phyloP scores from a whole-genome alignment of 2,329 filamentous ascomycete genomes.

The Colletotrichum cuscutae region DNA sequence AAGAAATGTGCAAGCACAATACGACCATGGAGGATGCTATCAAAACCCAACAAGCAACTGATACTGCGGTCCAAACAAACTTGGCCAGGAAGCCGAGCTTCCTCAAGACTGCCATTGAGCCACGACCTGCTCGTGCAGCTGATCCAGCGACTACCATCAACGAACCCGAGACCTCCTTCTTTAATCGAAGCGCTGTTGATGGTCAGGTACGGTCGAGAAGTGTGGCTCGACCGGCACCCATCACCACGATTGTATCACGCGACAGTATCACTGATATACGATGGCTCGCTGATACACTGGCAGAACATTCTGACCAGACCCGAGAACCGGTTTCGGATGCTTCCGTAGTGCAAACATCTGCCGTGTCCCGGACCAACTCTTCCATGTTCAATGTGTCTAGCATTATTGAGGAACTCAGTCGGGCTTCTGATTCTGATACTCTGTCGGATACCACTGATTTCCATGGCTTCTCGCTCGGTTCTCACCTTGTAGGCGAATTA shows the following conservation, averaged over 20 bases:
- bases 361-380: background rate
- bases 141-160: slow-evolving; percentile 49
- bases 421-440: no score
- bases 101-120: slow-evolving; percentile 38
- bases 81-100: slow-evolving; percentile 10
- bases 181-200: slow-evolving; percentile 38
- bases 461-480: background rate
- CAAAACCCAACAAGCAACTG: background rate
- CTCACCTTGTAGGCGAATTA: background rate
- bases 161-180: slow-evolving; percentile 44
- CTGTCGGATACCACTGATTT: background rate
- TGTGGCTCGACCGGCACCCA: slow-evolving; percentile 26
- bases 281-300: slow-evolving; percentile 38
- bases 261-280: slow-evolving; percentile 44
- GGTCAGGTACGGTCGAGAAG: slow-evolving; percentile 38
- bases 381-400: background rate
- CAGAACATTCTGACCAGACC: slow-evolving; percentile 35
- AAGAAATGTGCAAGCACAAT: slow-evolving; percentile 12
- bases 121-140: slow-evolving; percentile 37
- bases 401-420: background rate
- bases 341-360: background rate
- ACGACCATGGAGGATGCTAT: background rate
- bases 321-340: slow-evolving; percentile 6
- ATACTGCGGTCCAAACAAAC: background rate
- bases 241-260: slow-evolving; percentile 43